phyloP scores from a whole-genome alignment of 805 yeast species.

The Candida glaebosa region DNA sequence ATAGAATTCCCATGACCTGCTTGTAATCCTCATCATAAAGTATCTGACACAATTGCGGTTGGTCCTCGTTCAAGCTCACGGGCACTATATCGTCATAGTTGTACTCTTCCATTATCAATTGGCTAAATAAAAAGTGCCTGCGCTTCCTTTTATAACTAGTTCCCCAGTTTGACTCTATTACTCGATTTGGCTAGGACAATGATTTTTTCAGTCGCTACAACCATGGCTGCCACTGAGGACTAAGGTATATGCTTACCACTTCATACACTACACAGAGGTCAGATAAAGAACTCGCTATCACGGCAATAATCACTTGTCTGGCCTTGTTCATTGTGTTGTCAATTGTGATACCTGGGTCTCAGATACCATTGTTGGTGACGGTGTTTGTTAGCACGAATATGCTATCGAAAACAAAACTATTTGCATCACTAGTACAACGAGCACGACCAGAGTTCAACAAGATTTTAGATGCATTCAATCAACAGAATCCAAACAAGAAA shows the following conservation, averaged over 20 bases:
- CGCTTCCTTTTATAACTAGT: neutral
- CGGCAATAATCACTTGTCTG: constrained; percentile 14
- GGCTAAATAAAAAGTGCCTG: neutral
- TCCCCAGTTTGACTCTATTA: neutral
- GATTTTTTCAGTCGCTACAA: neutral
- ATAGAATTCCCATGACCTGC: constrained; percentile 54
- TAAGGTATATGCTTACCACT: constrained; percentile 1
- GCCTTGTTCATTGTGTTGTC: constrained; percentile 18
- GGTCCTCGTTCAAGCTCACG: constrained; percentile 39
- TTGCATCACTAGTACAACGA: constrained; percentile 14
- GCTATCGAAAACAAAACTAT: constrained; percentile 23
- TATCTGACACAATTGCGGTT: constrained; percentile 56
- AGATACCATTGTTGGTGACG: constrained; percentile 23
- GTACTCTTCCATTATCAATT: neutral
- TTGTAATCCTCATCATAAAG: constrained; percentile 72
- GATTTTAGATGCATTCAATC: neutral
- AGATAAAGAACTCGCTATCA: constrained; percentile 17
- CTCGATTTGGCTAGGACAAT: constrained; percentile 1
- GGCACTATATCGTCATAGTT: constrained; percentile 43
- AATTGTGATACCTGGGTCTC: constrained; percentile 17
- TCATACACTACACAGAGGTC: constrained; percentile 3
- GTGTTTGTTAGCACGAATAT: constrained; percentile 32
- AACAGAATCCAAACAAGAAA: neutral
- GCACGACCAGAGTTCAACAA: neutral
- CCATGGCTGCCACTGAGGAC: neutral